Percentiles rank a stretch among this genome's conserved stretches.
Conservation (phyloP, 257 asterid genomes). For the Ajuga chamaepitys region DNA sequence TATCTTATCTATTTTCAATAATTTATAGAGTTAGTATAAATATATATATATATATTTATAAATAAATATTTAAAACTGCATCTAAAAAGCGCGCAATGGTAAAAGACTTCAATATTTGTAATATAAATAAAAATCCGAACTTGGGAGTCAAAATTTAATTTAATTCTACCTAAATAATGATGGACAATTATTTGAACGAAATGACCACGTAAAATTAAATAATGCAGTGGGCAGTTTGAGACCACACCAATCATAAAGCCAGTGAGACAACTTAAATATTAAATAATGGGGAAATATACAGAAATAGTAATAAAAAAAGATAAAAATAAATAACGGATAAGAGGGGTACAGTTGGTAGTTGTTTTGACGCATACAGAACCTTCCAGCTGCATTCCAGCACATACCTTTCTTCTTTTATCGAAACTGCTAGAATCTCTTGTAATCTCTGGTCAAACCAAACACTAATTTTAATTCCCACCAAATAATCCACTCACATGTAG, state of each 20-base stretch:
- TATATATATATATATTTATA: too few species aligned
- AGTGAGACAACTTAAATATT: background rate
- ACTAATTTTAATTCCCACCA: background rate
- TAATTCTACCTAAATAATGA: background rate
- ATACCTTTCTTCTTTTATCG: background rate
- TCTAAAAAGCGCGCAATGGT: too few species aligned
- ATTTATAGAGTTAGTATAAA: too few species aligned
- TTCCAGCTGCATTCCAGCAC: constrained; percentile 35
- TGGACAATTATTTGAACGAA: background rate
- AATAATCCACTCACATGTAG: too few species aligned
- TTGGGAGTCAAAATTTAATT: background rate
- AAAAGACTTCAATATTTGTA: too few species aligned
- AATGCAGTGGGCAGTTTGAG: background rate
- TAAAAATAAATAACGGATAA: background rate
- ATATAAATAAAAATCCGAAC: too few species aligned
- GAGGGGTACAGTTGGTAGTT: constrained; percentile 24
- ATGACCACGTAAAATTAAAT: too few species aligned
- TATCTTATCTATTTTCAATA: too few species aligned
- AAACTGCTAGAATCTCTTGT: constrained; percentile 9
- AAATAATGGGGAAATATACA: too few species aligned
- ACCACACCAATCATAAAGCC: background rate
- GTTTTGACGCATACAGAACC: constrained; percentile 18
- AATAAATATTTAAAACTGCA: too few species aligned
- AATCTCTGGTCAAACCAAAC: background rate
- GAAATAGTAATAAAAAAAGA: too few species aligned